phyloP scores from a whole-genome alignment of 139 green algal species.

The Closterium sp. region DNA sequence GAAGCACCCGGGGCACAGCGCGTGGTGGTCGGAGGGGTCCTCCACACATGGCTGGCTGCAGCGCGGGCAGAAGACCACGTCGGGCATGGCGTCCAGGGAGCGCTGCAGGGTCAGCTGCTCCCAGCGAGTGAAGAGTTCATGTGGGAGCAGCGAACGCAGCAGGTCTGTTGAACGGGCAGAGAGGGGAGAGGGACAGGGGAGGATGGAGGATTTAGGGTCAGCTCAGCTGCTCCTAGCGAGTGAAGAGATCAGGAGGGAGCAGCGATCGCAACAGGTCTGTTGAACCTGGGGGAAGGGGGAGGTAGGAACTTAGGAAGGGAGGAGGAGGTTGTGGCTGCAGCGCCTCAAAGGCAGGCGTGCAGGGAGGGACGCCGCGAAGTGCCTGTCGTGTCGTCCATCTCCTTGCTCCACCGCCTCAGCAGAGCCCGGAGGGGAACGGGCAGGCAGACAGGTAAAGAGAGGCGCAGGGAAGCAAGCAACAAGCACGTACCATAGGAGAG shows the following conservation, averaged over 20 bases:
- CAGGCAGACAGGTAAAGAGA: too few species aligned
- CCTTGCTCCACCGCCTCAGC: too few species aligned
- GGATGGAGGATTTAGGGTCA: too few species aligned
- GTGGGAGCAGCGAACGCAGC: conserved; percentile 17
- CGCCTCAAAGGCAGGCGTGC: background rate
- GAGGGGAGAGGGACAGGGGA: too few species aligned
- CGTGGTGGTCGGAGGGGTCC: conserved; percentile 61
- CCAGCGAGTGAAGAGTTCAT: conserved; percentile 62
- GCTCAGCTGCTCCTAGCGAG: background rate
- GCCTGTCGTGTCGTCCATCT: too few species aligned
- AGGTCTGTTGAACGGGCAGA: background rate
- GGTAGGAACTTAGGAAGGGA: too few species aligned
- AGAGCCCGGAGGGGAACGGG: too few species aligned
- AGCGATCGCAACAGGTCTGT: background rate
- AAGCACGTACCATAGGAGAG: too few species aligned
- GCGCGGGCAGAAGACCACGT: conserved; percentile 80
- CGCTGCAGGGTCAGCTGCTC: conserved; percentile 73
- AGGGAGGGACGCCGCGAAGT: conserved; percentile 20
- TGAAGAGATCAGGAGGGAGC: conserved; percentile 42
- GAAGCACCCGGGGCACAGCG: conserved; percentile 40
- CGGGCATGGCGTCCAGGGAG: conserved; percentile 74
- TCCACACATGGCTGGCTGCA: conserved; percentile 70
- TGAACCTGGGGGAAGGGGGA: too few species aligned
- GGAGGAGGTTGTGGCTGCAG: too few species aligned
- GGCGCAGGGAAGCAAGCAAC: too few species aligned